phyloP scores from a whole-genome alignment of 208 protist species.

The Crithidia mellificae region DNA sequence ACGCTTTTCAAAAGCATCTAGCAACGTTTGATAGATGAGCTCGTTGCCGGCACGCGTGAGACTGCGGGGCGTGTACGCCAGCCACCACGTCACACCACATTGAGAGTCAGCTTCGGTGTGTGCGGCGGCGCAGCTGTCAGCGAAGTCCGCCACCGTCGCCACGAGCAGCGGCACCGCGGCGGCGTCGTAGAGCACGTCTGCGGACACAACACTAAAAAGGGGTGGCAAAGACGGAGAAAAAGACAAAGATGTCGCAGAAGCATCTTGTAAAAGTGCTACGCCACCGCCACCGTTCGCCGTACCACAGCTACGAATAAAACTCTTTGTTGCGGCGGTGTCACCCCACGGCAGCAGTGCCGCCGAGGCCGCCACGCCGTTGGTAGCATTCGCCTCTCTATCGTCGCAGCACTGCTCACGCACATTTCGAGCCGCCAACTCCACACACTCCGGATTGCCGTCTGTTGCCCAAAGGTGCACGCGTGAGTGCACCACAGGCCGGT shows the following conservation, averaged over 20 bases:
- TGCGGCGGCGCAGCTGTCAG: background rate
- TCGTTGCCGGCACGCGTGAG: constrained; percentile 37
- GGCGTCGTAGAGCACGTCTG: constrained; percentile 41
- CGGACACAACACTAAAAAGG: constrained; percentile 30
- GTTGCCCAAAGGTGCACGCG: constrained; percentile 27
- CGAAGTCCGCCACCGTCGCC: constrained; percentile 20
- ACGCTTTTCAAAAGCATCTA: no score
- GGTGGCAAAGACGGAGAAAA: background rate
- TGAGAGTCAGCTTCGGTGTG: background rate
- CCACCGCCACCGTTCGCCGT: background rate
- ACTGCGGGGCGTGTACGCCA: constrained; percentile 43
- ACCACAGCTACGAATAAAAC: background rate
- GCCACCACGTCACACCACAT: constrained; percentile 30
- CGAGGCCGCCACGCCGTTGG: background rate
- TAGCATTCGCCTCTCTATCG: background rate
- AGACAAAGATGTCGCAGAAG: no score
- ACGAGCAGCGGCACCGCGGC: constrained; percentile 39
- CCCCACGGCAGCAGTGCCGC: constrained; percentile 33
- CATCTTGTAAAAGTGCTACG: no score
- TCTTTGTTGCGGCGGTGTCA: background rate
- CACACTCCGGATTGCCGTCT: constrained; percentile 41
- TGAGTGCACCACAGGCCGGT: no score
- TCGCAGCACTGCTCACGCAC: constrained; percentile 22
- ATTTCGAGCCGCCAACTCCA: constrained; percentile 31
- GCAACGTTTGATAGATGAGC: constrained; percentile 26